Percentiles rank a stretch among this genome's conserved stretches.
Conservation (phyloP, 768 basidiomycete species). For the Heimioporus sp. region DNA sequence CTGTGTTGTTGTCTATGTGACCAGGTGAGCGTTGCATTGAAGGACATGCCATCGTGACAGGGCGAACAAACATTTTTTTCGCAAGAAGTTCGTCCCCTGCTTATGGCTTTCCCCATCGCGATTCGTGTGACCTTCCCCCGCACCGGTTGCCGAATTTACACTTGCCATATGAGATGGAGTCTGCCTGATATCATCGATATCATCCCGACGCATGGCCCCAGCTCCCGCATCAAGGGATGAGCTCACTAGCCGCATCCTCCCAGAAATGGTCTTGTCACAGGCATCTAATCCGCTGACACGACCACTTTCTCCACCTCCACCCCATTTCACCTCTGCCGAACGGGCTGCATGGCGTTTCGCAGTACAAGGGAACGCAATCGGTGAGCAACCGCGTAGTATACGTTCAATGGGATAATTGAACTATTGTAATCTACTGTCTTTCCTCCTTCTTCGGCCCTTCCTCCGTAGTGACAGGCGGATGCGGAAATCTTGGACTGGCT, state of each 20-base stretch:
- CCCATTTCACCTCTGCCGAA: conserved; percentile 19
- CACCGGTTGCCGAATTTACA: not conserved
- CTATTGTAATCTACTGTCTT: too few relatives aligned
- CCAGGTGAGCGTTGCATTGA: too few relatives aligned
- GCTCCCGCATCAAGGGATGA: conserved; percentile 17
- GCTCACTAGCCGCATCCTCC: conserved; percentile 28
- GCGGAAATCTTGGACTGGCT: conserved; percentile 38
- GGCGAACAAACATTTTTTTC: too few relatives aligned
- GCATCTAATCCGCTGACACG: conserved; percentile 33
- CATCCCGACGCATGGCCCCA: too few relatives aligned
- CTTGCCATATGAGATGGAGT: too few relatives aligned
- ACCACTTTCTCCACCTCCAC: conserved; percentile 17
- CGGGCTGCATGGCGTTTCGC: conserved; percentile 36
- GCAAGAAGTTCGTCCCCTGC: too few relatives aligned
- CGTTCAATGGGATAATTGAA: too few relatives aligned
- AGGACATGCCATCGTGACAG: too few relatives aligned
- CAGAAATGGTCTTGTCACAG: conserved; percentile 34
- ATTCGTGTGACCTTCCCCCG: too few relatives aligned
- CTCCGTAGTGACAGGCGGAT: conserved; percentile 41
- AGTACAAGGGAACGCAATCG: conserved; percentile 40
- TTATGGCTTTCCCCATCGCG: too few relatives aligned
- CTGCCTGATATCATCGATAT: too few relatives aligned
- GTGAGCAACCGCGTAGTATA: conserved; percentile 19
- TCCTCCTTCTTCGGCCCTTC: not conserved
- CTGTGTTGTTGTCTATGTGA: too few relatives aligned